These are phyloP conservation scores for Capsicum pubescens DNA, from an alignment of 257 asterid genomes.

Conservation along the genomic window DNA sequence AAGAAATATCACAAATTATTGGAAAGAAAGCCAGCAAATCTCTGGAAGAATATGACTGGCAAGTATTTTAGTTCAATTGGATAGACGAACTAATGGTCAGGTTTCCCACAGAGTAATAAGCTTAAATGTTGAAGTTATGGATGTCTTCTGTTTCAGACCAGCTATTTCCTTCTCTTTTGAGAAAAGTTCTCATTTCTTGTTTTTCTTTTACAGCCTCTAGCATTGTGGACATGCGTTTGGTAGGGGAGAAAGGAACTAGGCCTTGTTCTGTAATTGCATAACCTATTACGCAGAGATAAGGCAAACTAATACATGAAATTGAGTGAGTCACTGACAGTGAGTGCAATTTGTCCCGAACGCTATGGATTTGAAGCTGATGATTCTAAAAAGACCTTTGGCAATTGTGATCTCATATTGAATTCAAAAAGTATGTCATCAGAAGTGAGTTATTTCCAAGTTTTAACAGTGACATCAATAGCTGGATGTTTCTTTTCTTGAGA, in stretches of 20 bases:
- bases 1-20: not conserved
- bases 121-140: not conserved
- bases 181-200: not conserved
- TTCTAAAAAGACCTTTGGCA: not conserved
- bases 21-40: not conserved
- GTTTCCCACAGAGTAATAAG: not conserved
- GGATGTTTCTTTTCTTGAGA: not conserved
- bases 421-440: not conserved
- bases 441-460: slow-evolving; percentile 17
- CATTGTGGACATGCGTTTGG: not conserved
- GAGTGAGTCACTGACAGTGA: not conserved
- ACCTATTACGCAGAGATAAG: not conserved
- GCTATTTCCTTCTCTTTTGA: not conserved
- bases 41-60: not conserved
- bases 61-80: not conserved
- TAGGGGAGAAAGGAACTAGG: not conserved
- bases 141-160: not conserved
- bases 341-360: not conserved
- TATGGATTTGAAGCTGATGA: slow-evolving; percentile 12
- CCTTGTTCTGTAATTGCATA: not conserved
- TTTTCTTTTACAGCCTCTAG: not conserved
- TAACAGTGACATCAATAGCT: slow-evolving; percentile 14
- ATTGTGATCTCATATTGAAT: not conserved
- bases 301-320: not conserved
- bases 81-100: not conserved